Evolutionary conservation across 192 early-diverging fungal species (phyloP).

Genomic region (Gaertneriomyces semiglobifer): DNA sequence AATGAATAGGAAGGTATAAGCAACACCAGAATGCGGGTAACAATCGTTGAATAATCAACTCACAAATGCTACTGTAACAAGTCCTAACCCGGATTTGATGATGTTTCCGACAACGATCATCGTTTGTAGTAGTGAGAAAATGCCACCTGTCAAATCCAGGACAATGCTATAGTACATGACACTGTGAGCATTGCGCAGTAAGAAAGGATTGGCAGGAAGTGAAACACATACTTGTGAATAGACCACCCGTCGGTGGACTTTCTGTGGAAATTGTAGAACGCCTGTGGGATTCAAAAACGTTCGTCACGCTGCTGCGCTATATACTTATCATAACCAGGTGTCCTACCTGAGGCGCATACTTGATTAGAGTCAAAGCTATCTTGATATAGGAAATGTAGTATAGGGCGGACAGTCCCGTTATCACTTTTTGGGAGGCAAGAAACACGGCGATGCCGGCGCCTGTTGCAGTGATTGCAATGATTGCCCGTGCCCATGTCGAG

Average conservation of each 20-base stretch:
- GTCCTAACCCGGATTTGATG: conserved; percentile 66
- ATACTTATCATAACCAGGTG: background rate
- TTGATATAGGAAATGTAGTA: conserved; percentile 79
- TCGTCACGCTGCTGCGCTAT: background rate
- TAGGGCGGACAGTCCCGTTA: conserved; percentile 57
- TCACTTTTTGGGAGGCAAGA: conserved; percentile 16
- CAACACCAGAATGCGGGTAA: too few species aligned
- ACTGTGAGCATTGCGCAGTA: background rate
- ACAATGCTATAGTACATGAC: conserved; percentile 58
- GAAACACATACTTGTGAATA: conserved; percentile 46
- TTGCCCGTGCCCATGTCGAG: conserved; percentile 14
- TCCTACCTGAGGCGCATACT: conserved; percentile 55
- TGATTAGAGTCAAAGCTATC: conserved; percentile 72
- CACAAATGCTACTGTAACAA: conserved; percentile 73
- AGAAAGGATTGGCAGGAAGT: background rate
- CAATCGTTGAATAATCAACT: too few species aligned
- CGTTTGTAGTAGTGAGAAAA: conserved; percentile 70
- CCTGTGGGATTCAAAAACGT: conserved; percentile 27
- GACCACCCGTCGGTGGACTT: conserved; percentile 88
- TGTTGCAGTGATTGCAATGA: conserved; percentile 38
- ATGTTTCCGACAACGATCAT: conserved; percentile 57
- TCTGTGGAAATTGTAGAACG: conserved; percentile 65
- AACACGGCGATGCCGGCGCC: conserved; percentile 33
- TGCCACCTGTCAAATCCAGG: conserved; percentile 82
- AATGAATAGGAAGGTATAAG: too few species aligned